Evolutionary conservation across 169 alveolate genomes (phyloP), one percentile per base, ranked within the genome.

Genomic region (Fabrea salina): DNA sequence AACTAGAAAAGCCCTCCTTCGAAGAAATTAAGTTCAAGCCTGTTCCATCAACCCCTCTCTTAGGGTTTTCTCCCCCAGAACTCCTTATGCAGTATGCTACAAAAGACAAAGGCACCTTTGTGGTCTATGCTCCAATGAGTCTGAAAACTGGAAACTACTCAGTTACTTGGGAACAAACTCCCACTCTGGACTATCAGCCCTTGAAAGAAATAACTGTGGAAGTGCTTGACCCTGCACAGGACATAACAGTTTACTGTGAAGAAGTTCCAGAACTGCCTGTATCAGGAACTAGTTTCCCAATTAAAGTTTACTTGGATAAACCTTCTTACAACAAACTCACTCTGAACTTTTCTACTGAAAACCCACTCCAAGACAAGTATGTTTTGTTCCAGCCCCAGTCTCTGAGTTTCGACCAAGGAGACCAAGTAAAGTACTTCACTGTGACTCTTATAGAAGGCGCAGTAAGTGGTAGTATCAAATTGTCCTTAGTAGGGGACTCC

Each of bases 391-490:
- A 4, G 30, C 79, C 79, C 25, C 41, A 35, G 5, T n/a, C 37
- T 11, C 16, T 70, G 22, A 70, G 19, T 35, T 70, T 70, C 67
- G 32, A 25, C 19, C 22, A 19, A 16, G 66, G 66, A 22, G 35
- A 70, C 4, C 39, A 41, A 44, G 67, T 25, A 1, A 27, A 41
- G 6, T 70, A 27, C 68, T 43, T 70, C 8, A 70, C 67, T 35
- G 67, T 70, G 11, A 25, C 61, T 5, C 5, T 70, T 6, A 32
- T 70, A 4, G 5, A 70, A 16, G 79, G 79, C 5, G 79, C 79
- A 16, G 39, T 47, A 5, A 70, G 67, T 49, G 59, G 67, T 25
- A 47, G 22, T 41, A 70, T 70, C 4, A 33, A 47, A 16, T 47
- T 50, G n/a, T 43, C 59, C 25, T 25, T 70, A 25, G 30, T 50